These are phyloP conservation scores for Hamamelis virginiana DNA, from an alignment of 164 flowering plant species.

Conservation along the genomic window DNA sequence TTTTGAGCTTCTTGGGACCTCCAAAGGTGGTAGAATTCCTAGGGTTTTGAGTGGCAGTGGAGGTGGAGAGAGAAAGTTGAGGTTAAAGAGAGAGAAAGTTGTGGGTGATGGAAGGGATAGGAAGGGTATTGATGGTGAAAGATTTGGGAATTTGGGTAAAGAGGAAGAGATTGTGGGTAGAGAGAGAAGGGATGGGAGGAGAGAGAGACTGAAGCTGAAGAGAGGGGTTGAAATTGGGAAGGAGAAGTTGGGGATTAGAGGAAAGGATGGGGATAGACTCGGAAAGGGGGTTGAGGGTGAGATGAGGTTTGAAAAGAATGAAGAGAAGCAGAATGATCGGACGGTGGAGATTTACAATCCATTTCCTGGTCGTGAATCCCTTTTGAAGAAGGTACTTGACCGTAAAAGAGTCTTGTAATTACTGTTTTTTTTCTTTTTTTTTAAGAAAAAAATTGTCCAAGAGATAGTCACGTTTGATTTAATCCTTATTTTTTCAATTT, in stretches of 20 bases:
- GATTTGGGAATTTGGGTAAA: neutral
- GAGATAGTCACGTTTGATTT: too few species aligned
- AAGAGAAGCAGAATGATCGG: neutral
- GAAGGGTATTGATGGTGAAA: neutral
- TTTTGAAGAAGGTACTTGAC: conserved; percentile 43
- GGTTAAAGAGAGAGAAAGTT: neutral
- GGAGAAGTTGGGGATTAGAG: conserved; percentile 7
- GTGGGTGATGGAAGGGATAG: conserved; percentile 13
- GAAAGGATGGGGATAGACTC: neutral
- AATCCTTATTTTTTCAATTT: too few species aligned
- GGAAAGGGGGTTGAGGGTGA: neutral
- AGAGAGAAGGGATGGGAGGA: conserved; percentile 15
- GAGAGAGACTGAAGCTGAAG: conserved; percentile 23
- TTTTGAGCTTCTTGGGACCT: conserved; percentile 71
- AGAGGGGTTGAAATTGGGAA: conserved; percentile 18
- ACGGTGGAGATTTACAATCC: conserved; percentile 26
- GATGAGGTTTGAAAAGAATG: neutral
- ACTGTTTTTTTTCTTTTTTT: neutral
- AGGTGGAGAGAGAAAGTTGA: neutral
- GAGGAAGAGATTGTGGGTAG: conserved; percentile 20
- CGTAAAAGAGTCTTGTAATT: conserved; percentile 14
- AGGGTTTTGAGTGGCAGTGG: conserved; percentile 15
- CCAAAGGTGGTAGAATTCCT: conserved; percentile 70
- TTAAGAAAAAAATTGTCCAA: too few species aligned
- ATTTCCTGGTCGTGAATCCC: conserved; percentile 66